Percentiles rank a stretch among this genome's conserved stretches.
Conservation (phyloP, 371 early-diverging fungal genomes). For the Sanchytrium tribonematis region DNA sequence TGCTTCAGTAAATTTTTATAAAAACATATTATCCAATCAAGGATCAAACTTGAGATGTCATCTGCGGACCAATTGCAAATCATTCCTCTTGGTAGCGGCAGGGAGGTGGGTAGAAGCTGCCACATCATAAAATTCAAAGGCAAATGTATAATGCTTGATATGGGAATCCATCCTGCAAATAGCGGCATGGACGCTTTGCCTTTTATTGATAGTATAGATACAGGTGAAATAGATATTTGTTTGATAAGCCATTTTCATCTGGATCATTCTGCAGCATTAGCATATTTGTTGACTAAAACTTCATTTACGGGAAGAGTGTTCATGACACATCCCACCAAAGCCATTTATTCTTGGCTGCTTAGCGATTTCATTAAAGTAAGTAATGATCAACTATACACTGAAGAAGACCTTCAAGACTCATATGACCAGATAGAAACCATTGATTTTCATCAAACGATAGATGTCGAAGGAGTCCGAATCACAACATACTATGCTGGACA, state of each 20-base stretch:
- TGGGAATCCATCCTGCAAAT: slow-evolving; percentile 96
- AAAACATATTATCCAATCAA: too few species aligned
- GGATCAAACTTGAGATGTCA: background rate
- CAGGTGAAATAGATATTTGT: slow-evolving; percentile 66
- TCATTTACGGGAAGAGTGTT: slow-evolving; percentile 91
- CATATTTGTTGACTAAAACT: slow-evolving; percentile 81
- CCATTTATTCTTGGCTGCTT: slow-evolving; percentile 93
- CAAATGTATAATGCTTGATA: slow-evolving; percentile 91
- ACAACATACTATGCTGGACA: slow-evolving; percentile 97
- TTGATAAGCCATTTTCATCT: slow-evolving; percentile 97
- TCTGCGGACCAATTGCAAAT: slow-evolving; percentile 17
- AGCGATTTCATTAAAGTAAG: slow-evolving; percentile 87
- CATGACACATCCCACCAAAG: slow-evolving; percentile 99
- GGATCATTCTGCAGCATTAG: slow-evolving; percentile 98
- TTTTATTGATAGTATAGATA: slow-evolving; percentile 92
- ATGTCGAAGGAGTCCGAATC: slow-evolving; percentile 84
- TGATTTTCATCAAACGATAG: slow-evolving; percentile 91
- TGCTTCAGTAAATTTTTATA: too few species aligned
- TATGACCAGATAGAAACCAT: slow-evolving; percentile 88
- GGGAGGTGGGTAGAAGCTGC: slow-evolving; percentile 97
- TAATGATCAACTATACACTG: slow-evolving; percentile 79
- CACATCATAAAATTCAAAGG: slow-evolving; percentile 81
- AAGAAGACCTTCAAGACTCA: slow-evolving; percentile 65
- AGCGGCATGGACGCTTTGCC: slow-evolving; percentile 87
- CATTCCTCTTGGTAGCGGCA: slow-evolving; percentile 93